Conservation (phyloP, 495 filamentous ascomycete genomes). For the Xylaria curta region DNA sequence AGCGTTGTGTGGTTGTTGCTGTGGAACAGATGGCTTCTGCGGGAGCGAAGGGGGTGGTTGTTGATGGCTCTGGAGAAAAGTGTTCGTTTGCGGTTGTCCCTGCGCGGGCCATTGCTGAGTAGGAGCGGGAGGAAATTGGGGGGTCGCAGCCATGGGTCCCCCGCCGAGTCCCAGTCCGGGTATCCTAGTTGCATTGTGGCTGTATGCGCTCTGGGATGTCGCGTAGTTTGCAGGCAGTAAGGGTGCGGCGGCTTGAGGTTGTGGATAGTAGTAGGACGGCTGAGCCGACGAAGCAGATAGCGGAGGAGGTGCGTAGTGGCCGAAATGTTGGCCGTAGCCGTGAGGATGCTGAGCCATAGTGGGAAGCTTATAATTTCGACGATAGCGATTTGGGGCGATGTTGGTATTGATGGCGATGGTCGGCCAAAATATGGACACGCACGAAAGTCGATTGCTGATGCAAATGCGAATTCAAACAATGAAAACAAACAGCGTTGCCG, state of each 20-base stretch:
- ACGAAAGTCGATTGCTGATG: neutral
- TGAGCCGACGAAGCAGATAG: constrained; percentile 24
- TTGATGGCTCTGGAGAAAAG: constrained; percentile 11
- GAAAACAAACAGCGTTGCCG: constrained; percentile 3
- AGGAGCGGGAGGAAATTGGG: constrained; percentile 20
- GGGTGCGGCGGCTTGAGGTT: constrained; percentile 25
- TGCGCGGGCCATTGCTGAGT: constrained; percentile 28
- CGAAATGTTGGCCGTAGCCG: constrained; percentile 43
- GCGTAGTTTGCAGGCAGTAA: constrained; percentile 33
- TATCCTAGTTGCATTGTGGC: constrained; percentile 49
- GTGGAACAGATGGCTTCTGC: constrained; percentile 10
- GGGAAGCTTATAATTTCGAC: neutral
- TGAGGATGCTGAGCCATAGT: constrained; percentile 49
- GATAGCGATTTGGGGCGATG: neutral
- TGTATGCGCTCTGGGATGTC: constrained; percentile 42
- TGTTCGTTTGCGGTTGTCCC: constrained; percentile 21
- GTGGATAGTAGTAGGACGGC: constrained; percentile 34
- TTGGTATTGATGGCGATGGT: neutral
- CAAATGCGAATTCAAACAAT: constrained; percentile 1
- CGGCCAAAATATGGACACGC: neutral
- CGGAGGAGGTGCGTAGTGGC: constrained; percentile 36
- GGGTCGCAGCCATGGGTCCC: neutral
- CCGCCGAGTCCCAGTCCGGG: constrained; percentile 49
- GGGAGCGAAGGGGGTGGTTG: constrained; percentile 11
- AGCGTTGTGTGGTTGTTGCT: constrained; percentile 22